Percentiles rank a stretch among this genome's conserved stretches.
Conservation (phyloP, 192 early-diverging fungal genomes). For the Entophlyctis luteolus region DNA sequence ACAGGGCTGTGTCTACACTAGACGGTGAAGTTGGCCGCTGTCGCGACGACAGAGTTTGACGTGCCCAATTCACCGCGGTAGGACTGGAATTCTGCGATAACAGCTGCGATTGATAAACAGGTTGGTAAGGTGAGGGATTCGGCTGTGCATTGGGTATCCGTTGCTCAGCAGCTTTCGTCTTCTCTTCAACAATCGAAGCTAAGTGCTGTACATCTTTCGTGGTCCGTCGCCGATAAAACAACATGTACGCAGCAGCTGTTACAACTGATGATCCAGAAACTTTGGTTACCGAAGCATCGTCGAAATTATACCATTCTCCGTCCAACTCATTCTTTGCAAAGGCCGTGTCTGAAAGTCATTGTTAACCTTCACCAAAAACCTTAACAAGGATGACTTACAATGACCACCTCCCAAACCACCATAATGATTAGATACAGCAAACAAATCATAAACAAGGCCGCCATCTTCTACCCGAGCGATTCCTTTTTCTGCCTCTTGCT, state of each 20-base stretch:
- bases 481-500: constrained; percentile 7
- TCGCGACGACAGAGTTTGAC: not conserved
- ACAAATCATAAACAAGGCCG: constrained; percentile 59
- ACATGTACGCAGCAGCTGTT: constrained; percentile 58
- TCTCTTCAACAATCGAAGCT: constrained; percentile 4
- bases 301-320: constrained; percentile 74
- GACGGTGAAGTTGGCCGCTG: not conserved
- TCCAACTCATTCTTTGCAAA: constrained; percentile 68
- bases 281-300: constrained; percentile 64
- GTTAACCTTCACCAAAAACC: not conserved
- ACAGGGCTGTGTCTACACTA: not conserved
- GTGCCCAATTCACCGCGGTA: not conserved
- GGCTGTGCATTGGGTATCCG: not conserved
- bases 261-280: constrained; percentile 38
- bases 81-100: not conserved
- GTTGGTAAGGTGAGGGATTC: not conserved
- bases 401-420: constrained; percentile 81
- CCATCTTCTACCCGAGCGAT: not conserved
- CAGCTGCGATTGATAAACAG: not conserved
- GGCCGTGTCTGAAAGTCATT: constrained; percentile 58
- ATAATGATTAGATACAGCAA: constrained; percentile 77
- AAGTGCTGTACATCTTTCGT: constrained; percentile 9
- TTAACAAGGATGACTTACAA: constrained; percentile 37
- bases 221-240: constrained; percentile 56
- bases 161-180: not conserved